Evolutionary conservation across 768 basidiomycete genomes (phyloP), one percentile per base, ranked within the genome.

Genomic region (Russula abietina): DNA sequence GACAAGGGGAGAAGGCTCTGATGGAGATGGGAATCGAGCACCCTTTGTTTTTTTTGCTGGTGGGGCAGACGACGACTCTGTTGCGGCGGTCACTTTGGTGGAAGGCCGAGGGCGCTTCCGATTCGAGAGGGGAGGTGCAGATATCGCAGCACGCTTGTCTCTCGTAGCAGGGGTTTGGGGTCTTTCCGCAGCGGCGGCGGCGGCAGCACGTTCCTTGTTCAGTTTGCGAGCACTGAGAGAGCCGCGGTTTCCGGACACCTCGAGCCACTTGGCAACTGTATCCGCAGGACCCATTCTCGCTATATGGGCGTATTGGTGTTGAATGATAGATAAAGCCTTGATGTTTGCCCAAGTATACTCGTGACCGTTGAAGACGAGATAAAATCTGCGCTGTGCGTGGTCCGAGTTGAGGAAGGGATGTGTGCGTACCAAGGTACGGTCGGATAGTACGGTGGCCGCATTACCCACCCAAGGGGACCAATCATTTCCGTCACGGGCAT

Each of bases 391-490:
- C 54, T 64, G 62, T 1, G 58, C 62, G 10, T 64, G 58, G n/a
- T 64, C 62, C 28, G 61, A 55, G 14, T 55, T 33, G 48, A 64
- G 58, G 24, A 60, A 55, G 32, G 62, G 62, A 14, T 64, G 62
- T 9, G 53, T 64, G 46, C 58, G 62, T 4, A 49, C 32, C 2
- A 55, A 22, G 17, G 53, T 33, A 14, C 58, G 53, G 32, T 54
- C 58, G 12, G 0, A 45, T 36, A 46, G 45, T 4, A 46, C 45
- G 19, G 3, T 50, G 14, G 51, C 39, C 7, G 24, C n/a, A 6
- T 64, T 64, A 4, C 62, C 62, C 4, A 53, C 53, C 62, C 62
- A 64, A 8, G 62, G 62, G 2, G 58, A 55, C 62, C 62, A 64
- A 26, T 64, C 62, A 11, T 45, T 55, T 6, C 62, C 62, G 7